phyloP scores from a whole-genome alignment of 495 filamentous ascomycete species.

The Aspergillus kassunensis region DNA sequence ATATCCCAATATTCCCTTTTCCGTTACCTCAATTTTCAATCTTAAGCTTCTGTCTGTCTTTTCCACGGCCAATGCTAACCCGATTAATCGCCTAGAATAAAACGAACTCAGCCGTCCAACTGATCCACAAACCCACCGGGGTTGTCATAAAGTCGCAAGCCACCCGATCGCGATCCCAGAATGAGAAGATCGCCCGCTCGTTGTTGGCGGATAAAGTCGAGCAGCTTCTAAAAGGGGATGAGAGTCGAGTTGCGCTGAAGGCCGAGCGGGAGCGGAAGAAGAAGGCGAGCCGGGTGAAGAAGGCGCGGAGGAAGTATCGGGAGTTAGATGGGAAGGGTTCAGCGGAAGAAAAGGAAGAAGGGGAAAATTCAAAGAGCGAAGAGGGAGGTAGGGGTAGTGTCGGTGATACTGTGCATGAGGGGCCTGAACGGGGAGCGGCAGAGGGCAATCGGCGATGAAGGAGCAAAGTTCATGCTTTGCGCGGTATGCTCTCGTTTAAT shows the following conservation, averaged over 20 bases:
- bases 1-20: slow-evolving; percentile 3
- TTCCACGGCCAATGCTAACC: not conserved
- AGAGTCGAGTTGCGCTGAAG: slow-evolving; percentile 56
- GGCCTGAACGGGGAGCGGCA: too few species aligned
- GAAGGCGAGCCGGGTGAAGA: slow-evolving; percentile 65
- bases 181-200: slow-evolving; percentile 78
- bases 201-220: slow-evolving; percentile 78
- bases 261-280: slow-evolving; percentile 51
- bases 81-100: slow-evolving; percentile 62
- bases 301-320: slow-evolving; percentile 62
- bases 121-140: slow-evolving; percentile 84
- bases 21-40: too few species aligned
- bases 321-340: slow-evolving; percentile 47
- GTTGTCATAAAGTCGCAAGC: slow-evolving; percentile 89
- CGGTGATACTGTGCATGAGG: too few species aligned
- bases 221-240: slow-evolving; percentile 54
- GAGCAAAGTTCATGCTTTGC: not conserved
- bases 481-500: too few species aligned
- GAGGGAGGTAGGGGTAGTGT: not conserved
- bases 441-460: not conserved
- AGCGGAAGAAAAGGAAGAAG: slow-evolving; percentile 19
- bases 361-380: not conserved
- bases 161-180: slow-evolving; percentile 82
- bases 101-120: slow-evolving; percentile 90
- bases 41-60: too few species aligned